phyloP scores from a whole-genome alignment of 2,329 filamentous ascomycete species.

The Diaporthe aspalathi region DNA sequence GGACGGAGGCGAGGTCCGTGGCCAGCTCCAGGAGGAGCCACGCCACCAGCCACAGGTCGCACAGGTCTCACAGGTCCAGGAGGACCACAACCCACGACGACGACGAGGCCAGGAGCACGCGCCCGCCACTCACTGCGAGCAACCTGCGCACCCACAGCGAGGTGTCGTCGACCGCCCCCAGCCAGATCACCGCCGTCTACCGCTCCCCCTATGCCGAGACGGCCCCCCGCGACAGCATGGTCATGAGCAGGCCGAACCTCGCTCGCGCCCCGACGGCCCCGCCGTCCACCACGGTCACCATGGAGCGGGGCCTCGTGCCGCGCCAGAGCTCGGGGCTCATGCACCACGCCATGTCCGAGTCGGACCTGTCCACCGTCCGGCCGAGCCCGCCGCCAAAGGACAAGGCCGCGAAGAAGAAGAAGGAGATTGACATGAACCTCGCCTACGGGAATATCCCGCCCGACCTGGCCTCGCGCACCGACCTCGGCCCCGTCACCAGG shows the following conservation, averaged over 20 bases:
- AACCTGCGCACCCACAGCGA: constrained; percentile 67
- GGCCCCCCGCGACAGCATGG: constrained; percentile 44
- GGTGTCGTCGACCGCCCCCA: constrained; percentile 61
- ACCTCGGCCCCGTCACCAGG: constrained; percentile 54
- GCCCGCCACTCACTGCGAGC: constrained; percentile 60
- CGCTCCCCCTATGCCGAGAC: constrained; percentile 58
- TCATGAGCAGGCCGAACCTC: constrained; percentile 51
- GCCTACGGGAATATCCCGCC: constrained; percentile 88
- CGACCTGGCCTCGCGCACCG: constrained; percentile 65
- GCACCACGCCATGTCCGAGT: constrained; percentile 55
- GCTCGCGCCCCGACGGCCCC: constrained; percentile 48
- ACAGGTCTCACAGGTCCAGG: constrained; percentile 45
- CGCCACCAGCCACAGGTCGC: constrained; percentile 33
- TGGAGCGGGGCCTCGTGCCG: constrained; percentile 38
- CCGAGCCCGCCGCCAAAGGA: neutral
- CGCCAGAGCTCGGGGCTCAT: constrained; percentile 46
- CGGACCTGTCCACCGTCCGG: constrained; percentile 46
- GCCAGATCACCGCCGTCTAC: constrained; percentile 53
- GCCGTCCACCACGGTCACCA: constrained; percentile 16
- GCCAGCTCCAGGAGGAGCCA: constrained; percentile 37
- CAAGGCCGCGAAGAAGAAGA: constrained; percentile 44
- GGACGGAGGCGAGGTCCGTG: constrained; percentile 42
- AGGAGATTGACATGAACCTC: constrained; percentile 86
- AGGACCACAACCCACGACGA: constrained; percentile 53
- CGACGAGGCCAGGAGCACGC: constrained; percentile 51